Conservation (phyloP, 148 eudicot genomes). For the Limonium bicolor region DNA sequence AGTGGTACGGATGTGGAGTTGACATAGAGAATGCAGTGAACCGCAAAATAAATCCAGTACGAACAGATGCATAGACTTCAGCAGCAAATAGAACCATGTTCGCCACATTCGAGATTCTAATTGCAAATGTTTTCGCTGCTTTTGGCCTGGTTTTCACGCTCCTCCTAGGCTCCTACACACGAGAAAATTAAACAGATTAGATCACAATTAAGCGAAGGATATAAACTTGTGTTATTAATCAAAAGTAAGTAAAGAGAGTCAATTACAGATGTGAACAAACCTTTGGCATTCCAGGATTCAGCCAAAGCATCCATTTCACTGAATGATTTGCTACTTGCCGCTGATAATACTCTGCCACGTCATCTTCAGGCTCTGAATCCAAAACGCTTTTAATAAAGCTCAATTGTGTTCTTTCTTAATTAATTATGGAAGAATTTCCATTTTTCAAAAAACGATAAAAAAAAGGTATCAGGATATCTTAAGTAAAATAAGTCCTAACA, state of each 20-base stretch:
- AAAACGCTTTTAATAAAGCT: too few relatives aligned
- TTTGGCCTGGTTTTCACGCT: slow-evolving; percentile 44
- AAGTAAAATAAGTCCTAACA: too few relatives aligned
- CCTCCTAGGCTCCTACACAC: slow-evolving; percentile 72
- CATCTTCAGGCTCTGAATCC: slow-evolving; percentile 59
- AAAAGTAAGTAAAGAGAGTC: neutral
- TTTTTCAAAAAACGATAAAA: too few relatives aligned
- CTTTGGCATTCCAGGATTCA: too few relatives aligned
- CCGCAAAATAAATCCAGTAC: slow-evolving; percentile 72
- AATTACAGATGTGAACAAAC: neutral
- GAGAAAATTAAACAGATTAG: too few relatives aligned
- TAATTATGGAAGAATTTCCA: too few relatives aligned
- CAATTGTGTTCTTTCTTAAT: too few relatives aligned
- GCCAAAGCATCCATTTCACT: slow-evolving; percentile 81
- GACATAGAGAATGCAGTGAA: slow-evolving; percentile 79
- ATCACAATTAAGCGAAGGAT: too few relatives aligned
- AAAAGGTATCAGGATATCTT: too few relatives aligned
- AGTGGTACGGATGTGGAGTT: slow-evolving; percentile 59
- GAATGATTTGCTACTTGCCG: slow-evolving; percentile 66
- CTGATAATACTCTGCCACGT: slow-evolving; percentile 64
- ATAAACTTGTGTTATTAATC: neutral
- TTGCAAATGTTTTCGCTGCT: slow-evolving; percentile 65
- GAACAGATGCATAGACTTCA: slow-evolving; percentile 56
- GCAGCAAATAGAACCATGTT: slow-evolving; percentile 65
- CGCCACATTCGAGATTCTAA: slow-evolving; percentile 56